A percentile compares a stretch with the other conserved stretches of the same genome.
These are phyloP conservation scores for Aphanomyces euteiches DNA, from an alignment of 352 stramenopile species.

Conservation along the genomic window DNA sequence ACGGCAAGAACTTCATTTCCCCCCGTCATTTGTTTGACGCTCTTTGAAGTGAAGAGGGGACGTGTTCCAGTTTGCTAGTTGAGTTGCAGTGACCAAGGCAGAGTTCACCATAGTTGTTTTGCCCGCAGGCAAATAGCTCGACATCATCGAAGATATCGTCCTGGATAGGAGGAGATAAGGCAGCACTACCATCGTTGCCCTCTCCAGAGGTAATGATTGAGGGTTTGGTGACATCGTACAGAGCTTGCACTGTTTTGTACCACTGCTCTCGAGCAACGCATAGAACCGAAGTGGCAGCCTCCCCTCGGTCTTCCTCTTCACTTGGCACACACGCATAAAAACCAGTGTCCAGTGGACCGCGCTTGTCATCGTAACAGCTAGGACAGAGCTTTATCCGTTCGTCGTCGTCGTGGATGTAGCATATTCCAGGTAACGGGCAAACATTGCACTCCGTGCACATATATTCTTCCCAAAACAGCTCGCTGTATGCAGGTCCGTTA, in stretches of 20 bases:
- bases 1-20: constrained; percentile 84
- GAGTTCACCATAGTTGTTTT: constrained; percentile 88
- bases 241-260: constrained; percentile 38
- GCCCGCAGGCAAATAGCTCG: constrained; percentile 81
- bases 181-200: neutral
- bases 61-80: constrained; percentile 79
- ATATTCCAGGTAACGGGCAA: constrained; percentile 43
- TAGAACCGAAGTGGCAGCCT: constrained; percentile 39
- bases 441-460: constrained; percentile 64
- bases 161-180: neutral
- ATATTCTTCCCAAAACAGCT: constrained; percentile 41
- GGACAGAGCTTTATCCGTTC: constrained; percentile 54
- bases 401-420: constrained; percentile 61
- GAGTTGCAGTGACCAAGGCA: constrained; percentile 84
- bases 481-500: constrained; percentile 75
- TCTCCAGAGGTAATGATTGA: neutral
- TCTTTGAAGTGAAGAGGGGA: constrained; percentile 80
- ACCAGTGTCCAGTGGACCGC: constrained; percentile 46
- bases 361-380: constrained; percentile 75
- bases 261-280: constrained; percentile 53
- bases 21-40: constrained; percentile 59
- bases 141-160: constrained; percentile 66
- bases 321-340: constrained; percentile 47
- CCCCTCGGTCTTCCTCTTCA: constrained; percentile 37
- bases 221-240: constrained; percentile 41